Evolutionary conservation across 2,329 filamentous ascomycete genomes (phyloP), one percentile per base, ranked within the genome.

Genomic region (Beauveria pseudobassiana): DNA sequence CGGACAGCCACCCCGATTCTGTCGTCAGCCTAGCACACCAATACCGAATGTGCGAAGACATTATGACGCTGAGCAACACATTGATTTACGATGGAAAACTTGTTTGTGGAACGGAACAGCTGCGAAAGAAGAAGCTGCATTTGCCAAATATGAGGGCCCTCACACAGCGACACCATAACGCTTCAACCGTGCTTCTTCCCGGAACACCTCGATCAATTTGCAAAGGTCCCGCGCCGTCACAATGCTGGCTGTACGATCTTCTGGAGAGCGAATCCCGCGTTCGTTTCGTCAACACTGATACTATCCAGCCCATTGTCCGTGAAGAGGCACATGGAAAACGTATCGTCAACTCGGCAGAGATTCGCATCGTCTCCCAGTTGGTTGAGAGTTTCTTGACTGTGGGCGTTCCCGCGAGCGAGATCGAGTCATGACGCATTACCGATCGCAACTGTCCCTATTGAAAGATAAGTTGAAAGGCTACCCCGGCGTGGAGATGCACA

Each of bases 31-130:
- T 99, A 1, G 92, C 95, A 69, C 92, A 97, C 69, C 95, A 99
- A 72, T 99, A 99, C 72, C 91, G 95, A 64, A 99, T 99, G 95
- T 96, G 91, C 69, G 90, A 95, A 67, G 95, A 99, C 64, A 90
- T 99, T 64, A 98, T 98, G 93, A 83, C 88, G 2, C 82, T 99
- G 16, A 96, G 91, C 65, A 99, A 97, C 73, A 89, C 85, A 1
- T 82, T 99, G 61, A 97, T 99, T 69, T 99, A 99, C 76, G 81
- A 87, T n/a, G 93, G 93, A 5, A 85, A 87, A 42, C 82, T 99
- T 43, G 93, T 95, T 69, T 99, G 95, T 70, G 95, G 95, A 26
- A 96, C 87, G 5, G 81, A 88, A 52, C 80, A 83, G 58, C 86
- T 98, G 12, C 90, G 91, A 12, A 78, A 79, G 40, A 85, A 85